phyloP scores from a whole-genome alignment of 2,329 filamentous ascomycete species.

The Fulvia fulva region DNA sequence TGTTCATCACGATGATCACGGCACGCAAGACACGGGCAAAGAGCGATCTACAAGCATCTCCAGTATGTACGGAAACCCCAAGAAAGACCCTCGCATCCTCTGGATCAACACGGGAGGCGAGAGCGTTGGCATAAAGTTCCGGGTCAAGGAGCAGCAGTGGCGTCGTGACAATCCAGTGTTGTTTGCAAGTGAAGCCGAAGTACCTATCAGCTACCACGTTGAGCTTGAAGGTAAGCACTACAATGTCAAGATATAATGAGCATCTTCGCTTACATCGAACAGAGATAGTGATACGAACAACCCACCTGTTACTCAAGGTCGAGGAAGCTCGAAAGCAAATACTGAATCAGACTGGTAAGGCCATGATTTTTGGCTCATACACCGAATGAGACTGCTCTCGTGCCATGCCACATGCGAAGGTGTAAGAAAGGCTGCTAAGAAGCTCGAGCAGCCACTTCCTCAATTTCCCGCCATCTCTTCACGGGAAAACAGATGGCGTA shows the following conservation, averaged over 20 bases:
- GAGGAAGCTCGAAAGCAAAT: conserved; percentile 63
- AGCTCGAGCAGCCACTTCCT: background rate
- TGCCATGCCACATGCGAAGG: background rate
- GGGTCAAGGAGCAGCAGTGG: conserved; percentile 53
- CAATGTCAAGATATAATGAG: background rate
- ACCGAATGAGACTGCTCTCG: conserved; percentile 1
- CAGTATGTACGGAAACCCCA: conserved; percentile 23
- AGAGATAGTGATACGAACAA: conserved; percentile 66
- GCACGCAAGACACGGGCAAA: conserved; percentile 5
- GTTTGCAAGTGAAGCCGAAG: conserved; percentile 57
- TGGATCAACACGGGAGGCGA: conserved; percentile 61
- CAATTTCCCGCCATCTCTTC: background rate
- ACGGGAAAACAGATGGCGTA: background rate
- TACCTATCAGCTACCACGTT: conserved; percentile 65
- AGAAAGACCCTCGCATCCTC: conserved; percentile 48
- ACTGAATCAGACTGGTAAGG: conserved; percentile 58
- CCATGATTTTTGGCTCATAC: conserved; percentile 56
- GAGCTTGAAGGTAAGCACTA: conserved; percentile 61
- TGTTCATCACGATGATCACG: conserved; percentile 23
- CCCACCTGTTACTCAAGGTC: conserved; percentile 59
- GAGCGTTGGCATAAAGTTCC: conserved; percentile 66
- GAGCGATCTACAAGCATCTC: conserved; percentile 18
- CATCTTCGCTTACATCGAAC: conserved; percentile 6
- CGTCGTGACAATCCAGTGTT: conserved; percentile 51
- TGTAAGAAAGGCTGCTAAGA: background rate